Evolutionary conservation across 192 early-diverging fungal genomes (phyloP).

Genomic region (Geosiphon pyriformis): DNA sequence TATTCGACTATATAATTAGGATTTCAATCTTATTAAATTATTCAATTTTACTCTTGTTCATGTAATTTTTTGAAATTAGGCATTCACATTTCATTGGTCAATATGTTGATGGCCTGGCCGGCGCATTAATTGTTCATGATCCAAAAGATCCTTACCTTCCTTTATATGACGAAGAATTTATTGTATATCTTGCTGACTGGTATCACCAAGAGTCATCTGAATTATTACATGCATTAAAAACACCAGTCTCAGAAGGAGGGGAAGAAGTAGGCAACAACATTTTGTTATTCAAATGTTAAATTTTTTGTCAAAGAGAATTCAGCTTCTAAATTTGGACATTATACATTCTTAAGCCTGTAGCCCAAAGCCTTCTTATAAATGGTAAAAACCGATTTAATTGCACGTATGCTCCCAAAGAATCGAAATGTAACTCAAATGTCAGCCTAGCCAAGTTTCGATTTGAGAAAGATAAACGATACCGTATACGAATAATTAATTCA

Average conservation of each 20-base stretch:
- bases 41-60: neutral
- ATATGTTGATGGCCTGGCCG: constrained; percentile 78
- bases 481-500: constrained; percentile 75
- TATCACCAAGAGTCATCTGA: constrained; percentile 1
- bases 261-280: neutral
- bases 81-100: constrained; percentile 67
- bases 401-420: neutral
- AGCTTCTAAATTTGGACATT: neutral
- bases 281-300: neutral
- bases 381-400: constrained; percentile 35
- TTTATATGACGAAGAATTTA: constrained; percentile 64
- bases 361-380: constrained; percentile 64
- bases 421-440: neutral
- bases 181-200: constrained; percentile 57
- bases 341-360: constrained; percentile 49
- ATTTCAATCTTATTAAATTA: too few relatives aligned
- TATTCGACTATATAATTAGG: neutral
- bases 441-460: constrained; percentile 47
- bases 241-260: neutral
- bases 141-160: constrained; percentile 43
- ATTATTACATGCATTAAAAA: neutral
- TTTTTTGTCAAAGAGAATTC: neutral
- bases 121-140: constrained; percentile 65
- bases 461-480: constrained; percentile 73
- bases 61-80: constrained; percentile 24